These are phyloP conservation scores for Xylariaceae sp. DNA, from an alignment of 2,329 filamentous ascomycete species.

Conservation along the genomic window DNA sequence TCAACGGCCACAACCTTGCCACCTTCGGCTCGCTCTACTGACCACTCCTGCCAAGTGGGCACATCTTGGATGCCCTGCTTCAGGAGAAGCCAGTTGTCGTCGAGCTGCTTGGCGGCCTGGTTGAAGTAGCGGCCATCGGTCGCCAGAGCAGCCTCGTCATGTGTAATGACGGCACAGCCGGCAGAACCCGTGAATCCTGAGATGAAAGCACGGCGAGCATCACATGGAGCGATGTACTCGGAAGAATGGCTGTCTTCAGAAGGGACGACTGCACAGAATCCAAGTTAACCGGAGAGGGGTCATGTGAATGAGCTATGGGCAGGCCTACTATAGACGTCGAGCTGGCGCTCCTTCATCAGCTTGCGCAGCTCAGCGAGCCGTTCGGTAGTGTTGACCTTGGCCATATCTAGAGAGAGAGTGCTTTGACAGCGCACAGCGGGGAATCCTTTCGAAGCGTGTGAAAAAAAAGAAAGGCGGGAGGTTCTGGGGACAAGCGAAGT, in stretches of 20 bases:
- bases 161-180: slow-evolving; percentile 83
- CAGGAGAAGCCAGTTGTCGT: slow-evolving; percentile 82
- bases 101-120: slow-evolving; percentile 85
- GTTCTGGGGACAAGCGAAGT: slow-evolving; percentile 3
- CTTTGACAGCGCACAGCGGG: slow-evolving; percentile 19
- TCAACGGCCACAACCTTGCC: slow-evolving; percentile 90
- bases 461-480: slow-evolving; percentile 6
- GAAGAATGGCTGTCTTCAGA: slow-evolving; percentile 97
- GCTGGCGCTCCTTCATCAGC: slow-evolving; percentile 79
- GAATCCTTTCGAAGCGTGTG: not conserved
- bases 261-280: slow-evolving; percentile 65
- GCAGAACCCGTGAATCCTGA: slow-evolving; percentile 93
- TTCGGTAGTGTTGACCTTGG: slow-evolving; percentile 69
- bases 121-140: slow-evolving; percentile 98
- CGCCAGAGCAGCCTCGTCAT: slow-evolving; percentile 79
- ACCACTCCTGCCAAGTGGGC: slow-evolving; percentile 97
- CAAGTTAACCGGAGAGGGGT: slow-evolving; percentile 20
- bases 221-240: slow-evolving; percentile 96
- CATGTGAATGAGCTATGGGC: slow-evolving; percentile 20
- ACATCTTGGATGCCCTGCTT: slow-evolving; percentile 93
- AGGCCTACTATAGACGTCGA: slow-evolving; percentile 84
- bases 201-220: slow-evolving; percentile 85
- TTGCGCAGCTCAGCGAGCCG: slow-evolving; percentile 71
- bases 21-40: slow-evolving; percentile 74
- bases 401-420: slow-evolving; percentile 51